Evolutionary conservation across 2,329 filamentous ascomycete species (phyloP).

Genomic region (Clonostachys chloroleuca): DNA sequence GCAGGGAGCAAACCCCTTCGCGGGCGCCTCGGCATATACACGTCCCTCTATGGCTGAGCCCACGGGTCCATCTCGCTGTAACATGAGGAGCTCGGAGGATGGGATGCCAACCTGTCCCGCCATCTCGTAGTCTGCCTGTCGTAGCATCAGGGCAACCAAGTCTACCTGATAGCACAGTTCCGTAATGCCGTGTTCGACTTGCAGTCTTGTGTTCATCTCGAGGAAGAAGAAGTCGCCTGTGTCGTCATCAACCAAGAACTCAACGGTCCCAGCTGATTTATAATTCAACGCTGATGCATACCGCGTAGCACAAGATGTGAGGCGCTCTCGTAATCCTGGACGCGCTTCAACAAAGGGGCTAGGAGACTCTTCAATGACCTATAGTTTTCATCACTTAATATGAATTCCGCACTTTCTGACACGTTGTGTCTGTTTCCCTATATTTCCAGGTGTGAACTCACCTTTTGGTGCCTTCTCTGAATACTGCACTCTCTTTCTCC

Average conservation of each 20-base stretch:
- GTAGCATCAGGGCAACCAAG: conserved; percentile 52
- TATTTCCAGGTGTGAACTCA: no score
- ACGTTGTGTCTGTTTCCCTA: no score
- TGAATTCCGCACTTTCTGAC: no score
- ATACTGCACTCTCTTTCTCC: conserved; percentile 46
- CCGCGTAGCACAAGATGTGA: conserved; percentile 21
- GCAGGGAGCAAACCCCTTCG: conserved; percentile 50
- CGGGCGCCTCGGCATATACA: conserved; percentile 43
- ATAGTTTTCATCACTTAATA: no score
- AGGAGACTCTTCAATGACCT: conserved; percentile 40
- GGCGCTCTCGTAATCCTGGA: conserved; percentile 27
- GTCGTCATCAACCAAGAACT: conserved; percentile 26
- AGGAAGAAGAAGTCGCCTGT: conserved; percentile 29
- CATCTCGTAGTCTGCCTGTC: conserved; percentile 10
- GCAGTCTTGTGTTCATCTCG: conserved; percentile 35
- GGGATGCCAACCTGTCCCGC: neutral
- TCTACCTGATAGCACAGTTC: conserved; percentile 74
- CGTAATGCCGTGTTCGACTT: conserved; percentile 47
- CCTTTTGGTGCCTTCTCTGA: conserved; percentile 44
- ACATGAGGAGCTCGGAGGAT: neutral
- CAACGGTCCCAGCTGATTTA: conserved; percentile 35
- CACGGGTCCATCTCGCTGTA: conserved; percentile 6
- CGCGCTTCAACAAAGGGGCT: conserved; percentile 25
- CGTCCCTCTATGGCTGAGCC: conserved; percentile 27
- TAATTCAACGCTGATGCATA: conserved; percentile 22